Percentiles rank a stretch among this genome's conserved stretches.
phyloP scores from a whole-genome alignment of 495 filamentous ascomycete genomes.

The Aspergillus sclerotiicarbonarius region DNA sequence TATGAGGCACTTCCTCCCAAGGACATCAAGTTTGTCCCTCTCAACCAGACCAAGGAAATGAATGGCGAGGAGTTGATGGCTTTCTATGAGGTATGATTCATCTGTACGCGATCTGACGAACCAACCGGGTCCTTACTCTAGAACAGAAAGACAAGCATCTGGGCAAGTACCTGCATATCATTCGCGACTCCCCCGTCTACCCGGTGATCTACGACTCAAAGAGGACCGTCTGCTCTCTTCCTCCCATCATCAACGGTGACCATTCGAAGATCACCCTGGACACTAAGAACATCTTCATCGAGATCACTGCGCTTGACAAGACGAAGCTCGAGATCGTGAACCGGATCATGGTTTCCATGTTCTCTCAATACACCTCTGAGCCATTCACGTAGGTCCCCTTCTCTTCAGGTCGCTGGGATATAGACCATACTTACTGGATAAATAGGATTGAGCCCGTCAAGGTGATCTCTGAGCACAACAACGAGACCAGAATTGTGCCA shows the following conservation, averaged over 20 bases:
- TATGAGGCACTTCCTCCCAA: slow-evolving; percentile 92
- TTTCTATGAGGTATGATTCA: slow-evolving; percentile 71
- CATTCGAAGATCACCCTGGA: slow-evolving; percentile 91
- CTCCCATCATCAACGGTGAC: slow-evolving; percentile 96
- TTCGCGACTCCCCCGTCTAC: slow-evolving; percentile 89
- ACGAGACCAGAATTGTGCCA: slow-evolving; percentile 73
- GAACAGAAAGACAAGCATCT: slow-evolving; percentile 75
- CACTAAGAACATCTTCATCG: slow-evolving; percentile 92
- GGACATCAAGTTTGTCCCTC: slow-evolving; percentile 83
- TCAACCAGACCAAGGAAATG: slow-evolving; percentile 89
- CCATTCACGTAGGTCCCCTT: slow-evolving; percentile 65
- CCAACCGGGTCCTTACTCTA: slow-evolving; percentile 10
- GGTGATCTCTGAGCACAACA: slow-evolving; percentile 88
- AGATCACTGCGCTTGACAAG: slow-evolving; percentile 93
- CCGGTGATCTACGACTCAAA: slow-evolving; percentile 95
- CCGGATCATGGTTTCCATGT: slow-evolving; percentile 95
- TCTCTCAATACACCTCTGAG: slow-evolving; percentile 85
- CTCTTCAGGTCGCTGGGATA: background rate
- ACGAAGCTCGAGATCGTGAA: slow-evolving; percentile 96
- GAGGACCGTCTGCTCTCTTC: slow-evolving; percentile 83
- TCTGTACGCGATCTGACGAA: background rate
- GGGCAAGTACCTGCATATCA: slow-evolving; percentile 83
- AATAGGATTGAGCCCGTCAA: slow-evolving; percentile 79
- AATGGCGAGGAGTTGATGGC: slow-evolving; percentile 85
- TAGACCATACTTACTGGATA: background rate